Percentiles rank a stretch among this genome's conserved stretches.
These are phyloP conservation scores for Vaccinium macrocarpon DNA, from an alignment of 148 eudicot species.

Conservation along the genomic window DNA sequence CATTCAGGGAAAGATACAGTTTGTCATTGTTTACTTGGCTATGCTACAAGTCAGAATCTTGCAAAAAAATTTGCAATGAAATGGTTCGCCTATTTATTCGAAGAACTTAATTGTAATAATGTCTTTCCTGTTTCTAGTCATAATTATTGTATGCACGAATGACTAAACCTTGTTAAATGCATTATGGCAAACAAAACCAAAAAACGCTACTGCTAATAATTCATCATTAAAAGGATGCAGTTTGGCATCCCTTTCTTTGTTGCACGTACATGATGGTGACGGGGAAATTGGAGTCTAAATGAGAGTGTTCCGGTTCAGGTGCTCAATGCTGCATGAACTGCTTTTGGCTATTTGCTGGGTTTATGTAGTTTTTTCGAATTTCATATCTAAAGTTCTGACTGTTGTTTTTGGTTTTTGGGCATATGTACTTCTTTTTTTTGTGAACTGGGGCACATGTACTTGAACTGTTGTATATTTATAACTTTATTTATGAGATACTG, in stretches of 20 bases:
- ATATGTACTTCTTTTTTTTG: no score
- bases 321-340: not conserved
- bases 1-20: not conserved
- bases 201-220: no score
- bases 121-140: no score
- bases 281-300: not conserved
- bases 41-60: not conserved
- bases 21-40: not conserved
- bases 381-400: not conserved
- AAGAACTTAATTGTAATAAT: no score
- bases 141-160: no score
- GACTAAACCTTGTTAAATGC: no score
- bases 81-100: no score
- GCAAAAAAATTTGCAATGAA: not conserved
- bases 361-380: not conserved
- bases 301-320: not conserved
- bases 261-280: not conserved
- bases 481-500: no score
- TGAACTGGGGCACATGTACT: no score
- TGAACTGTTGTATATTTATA: not conserved
- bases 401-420: not conserved
- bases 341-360: not conserved
- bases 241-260: no score
- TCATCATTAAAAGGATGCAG: no score
- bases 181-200: no score